Base-by-base conservation (phyloP, 2,329 filamentous ascomycete species). In the Aureobasidium sp. region DNA sequence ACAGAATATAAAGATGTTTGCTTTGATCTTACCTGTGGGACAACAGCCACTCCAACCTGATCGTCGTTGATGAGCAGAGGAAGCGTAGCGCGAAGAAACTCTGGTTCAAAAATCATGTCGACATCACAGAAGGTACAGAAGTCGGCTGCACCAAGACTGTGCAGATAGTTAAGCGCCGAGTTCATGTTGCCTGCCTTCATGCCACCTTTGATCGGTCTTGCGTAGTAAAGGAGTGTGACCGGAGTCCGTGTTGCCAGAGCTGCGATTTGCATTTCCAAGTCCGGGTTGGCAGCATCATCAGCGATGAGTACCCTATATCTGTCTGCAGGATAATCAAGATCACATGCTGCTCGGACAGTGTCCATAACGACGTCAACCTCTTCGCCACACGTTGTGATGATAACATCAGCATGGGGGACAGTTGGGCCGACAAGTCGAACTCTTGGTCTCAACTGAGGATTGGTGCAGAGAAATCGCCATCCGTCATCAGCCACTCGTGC, bases 51-150 rank as follows among this genome's bases (percentile, higher is more conserved):
- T 53, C 85, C 86, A 79, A 88, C 80, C 73, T 85, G 85, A 47
- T 82, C 78, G 70, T 90, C 86, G 66, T 63, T 50, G 9, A 90
- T 70, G 59, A 90, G 74, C 71, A 90, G 88, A 60, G 88, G 86
- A n/a, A 90, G 74, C 20, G 88, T 73, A 27, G 85, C 84, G 38
- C 88, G 85, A 20, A 90, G 80, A 86, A 88, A 90, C 48, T 86
- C 78, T 56, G 80, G 80, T 73, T 90, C 87, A 9, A 88, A 86
- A 73, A 91, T 90, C 89, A 91, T 91, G 73, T 91, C 89, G 9
- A 64, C 60, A 23, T 64, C 60, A 31, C 38, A 43, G 40, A 64
- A 64, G n/a, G 60, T 47, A 40, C 60, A 64, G 20, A 25, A 64
- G 5, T 64, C 60, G 15, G 60, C 60, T 38, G 25, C 60, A 11